Evolutionary conservation across 1,139 yeast genomes (phyloP), one percentile per base, ranked within the genome.

Genomic region (Scheffersomyces cryptocercus): DNA sequence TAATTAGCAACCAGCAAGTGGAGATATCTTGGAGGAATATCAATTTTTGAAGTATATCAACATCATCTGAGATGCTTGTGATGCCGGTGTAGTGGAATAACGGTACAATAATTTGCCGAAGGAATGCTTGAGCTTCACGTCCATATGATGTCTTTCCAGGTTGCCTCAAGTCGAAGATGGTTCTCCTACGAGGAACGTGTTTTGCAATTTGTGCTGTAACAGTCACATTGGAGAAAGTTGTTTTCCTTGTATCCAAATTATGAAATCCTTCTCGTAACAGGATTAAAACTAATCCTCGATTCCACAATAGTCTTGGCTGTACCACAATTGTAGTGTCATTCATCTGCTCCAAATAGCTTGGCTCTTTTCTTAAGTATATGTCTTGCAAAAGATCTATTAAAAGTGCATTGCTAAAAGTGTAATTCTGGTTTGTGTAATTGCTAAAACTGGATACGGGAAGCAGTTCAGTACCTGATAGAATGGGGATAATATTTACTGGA

Each of bases 321-420:
- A 59, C 48, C 5, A 53, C 44, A 11, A 65, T 54, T 1, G 67
- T 59, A 1, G 53, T 42, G 11, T 48, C 42, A 8, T 49, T 48
- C n/a, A 48, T 40, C 24, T 50, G 42, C 0, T 47, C 29, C n/a
- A 59, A 37, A 41, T 65, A 65, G 7, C 33, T 40, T 2, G 46
- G 44, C 44, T 62, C 64, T 41, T 56, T 54, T 34, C 67, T 49
- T 15, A 56, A 28, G 41, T 65, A 65, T 5, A 54, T 47, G 30
- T 55, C 59, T 37, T 50, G 49, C 15, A 65, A 36, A 8, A 56
- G 14, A 11, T 43, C 49, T 10, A 47, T 42, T 34, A 56, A 43
- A 3, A 43, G 3, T 2, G 16, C 36, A 29, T 46, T 41, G 28
- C 43, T 39, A 29, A 38, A 40, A 28, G 39, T 16, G 33, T 37